These are phyloP conservation scores for Xylariomycetidae sp. DNA, from an alignment of 2,329 filamentous ascomycete genomes.

Conservation along the genomic window DNA sequence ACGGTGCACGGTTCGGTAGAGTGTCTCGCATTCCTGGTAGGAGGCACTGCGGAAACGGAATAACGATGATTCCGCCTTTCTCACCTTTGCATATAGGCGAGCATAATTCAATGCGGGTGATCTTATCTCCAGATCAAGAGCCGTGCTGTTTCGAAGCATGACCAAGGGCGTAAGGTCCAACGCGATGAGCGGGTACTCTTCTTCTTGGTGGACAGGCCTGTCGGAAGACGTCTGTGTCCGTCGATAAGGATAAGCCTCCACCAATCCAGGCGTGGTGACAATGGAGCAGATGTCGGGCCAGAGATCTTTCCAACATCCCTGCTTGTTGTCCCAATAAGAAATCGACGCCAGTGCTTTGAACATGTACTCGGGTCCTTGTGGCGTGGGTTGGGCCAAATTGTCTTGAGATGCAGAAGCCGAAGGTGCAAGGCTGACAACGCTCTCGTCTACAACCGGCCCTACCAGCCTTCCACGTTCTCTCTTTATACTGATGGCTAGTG, in stretches of 20 bases:
- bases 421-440: slow-evolving; percentile 57
- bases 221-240: slow-evolving; percentile 29
- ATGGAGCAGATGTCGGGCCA: slow-evolving; percentile 46
- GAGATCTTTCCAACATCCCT: slow-evolving; percentile 55
- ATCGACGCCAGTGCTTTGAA: slow-evolving; percentile 47
- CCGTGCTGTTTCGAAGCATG: slow-evolving; percentile 82
- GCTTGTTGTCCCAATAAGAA: slow-evolving; percentile 57
- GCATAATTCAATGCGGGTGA: slow-evolving; percentile 66
- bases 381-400: slow-evolving; percentile 43
- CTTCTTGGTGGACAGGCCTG: slow-evolving; percentile 28
- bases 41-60: slow-evolving; percentile 85
- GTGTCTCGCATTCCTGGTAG: slow-evolving; percentile 67
- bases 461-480: slow-evolving; percentile 24
- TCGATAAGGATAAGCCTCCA: slow-evolving; percentile 48
- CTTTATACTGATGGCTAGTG: slow-evolving; percentile 52
- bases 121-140: slow-evolving; percentile 87
- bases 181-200: slow-evolving; percentile 49
- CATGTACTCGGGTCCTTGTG: slow-evolving; percentile 34
- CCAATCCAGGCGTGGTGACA: slow-evolving; percentile 50
- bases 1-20: slow-evolving; percentile 84
- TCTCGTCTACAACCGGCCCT: slow-evolving; percentile 41
- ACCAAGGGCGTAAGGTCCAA: slow-evolving; percentile 89
- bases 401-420: slow-evolving; percentile 79
- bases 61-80: slow-evolving; percentile 59
- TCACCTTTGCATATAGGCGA: slow-evolving; percentile 58